These are phyloP conservation scores for Oropetium thomaeum DNA, from an alignment of 176 grass and related monocot species.

Conservation along the genomic window DNA sequence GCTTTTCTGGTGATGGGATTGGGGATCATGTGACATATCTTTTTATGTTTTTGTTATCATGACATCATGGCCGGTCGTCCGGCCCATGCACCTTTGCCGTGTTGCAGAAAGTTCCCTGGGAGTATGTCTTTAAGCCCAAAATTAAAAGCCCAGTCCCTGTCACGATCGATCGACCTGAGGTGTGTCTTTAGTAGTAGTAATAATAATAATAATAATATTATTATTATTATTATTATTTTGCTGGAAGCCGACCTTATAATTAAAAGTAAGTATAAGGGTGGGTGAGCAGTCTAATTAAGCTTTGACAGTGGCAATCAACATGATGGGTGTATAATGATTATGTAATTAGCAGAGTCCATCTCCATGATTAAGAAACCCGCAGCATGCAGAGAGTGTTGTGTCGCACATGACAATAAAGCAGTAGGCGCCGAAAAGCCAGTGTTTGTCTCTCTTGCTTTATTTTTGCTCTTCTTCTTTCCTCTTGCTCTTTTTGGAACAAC, in stretches of 20 bases:
- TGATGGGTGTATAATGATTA: background rate
- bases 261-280: background rate
- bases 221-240: background rate
- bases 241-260: background rate
- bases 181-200: too few species aligned
- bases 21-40: conserved; percentile 24
- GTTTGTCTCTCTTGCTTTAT: conserved; percentile 36
- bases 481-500: background rate
- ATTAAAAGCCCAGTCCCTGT: conserved; percentile 7
- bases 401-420: conserved; percentile 17
- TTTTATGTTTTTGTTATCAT: background rate
- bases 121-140: too few species aligned
- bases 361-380: conserved; percentile 24
- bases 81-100: conserved; percentile 19
- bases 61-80: background rate
- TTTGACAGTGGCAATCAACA: background rate
- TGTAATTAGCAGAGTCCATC: background rate
- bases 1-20: background rate
- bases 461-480: background rate
- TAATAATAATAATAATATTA: too few species aligned
- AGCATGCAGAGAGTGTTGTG: conserved; percentile 4
- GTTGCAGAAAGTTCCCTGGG: background rate
- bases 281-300: background rate
- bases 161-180: background rate
- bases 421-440: conserved; percentile 6